phyloP scores from a whole-genome alignment of 805 yeast species.

The Saccharomycodes ludwigii region DNA sequence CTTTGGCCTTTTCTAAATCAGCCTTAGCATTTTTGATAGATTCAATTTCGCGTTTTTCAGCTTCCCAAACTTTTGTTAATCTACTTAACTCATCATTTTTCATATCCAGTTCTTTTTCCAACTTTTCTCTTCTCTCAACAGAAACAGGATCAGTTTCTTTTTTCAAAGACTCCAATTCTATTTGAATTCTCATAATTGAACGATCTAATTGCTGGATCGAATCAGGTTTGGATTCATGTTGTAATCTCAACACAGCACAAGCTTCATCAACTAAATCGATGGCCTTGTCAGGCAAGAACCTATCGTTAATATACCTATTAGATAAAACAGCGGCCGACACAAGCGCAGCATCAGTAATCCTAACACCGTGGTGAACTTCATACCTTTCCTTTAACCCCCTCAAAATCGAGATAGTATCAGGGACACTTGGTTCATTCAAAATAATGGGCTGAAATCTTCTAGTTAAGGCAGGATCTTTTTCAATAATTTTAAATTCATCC shows the following conservation, averaged over 20 bases:
- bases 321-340: constrained; percentile 89
- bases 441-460: constrained; percentile 85
- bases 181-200: constrained; percentile 82
- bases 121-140: constrained; percentile 58
- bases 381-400: constrained; percentile 90
- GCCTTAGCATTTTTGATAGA: constrained; percentile 68
- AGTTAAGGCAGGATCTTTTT: constrained; percentile 91
- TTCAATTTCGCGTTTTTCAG: constrained; percentile 67
- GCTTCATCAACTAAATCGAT: constrained; percentile 96
- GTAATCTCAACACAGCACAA: constrained; percentile 85
- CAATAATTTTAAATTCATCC: constrained; percentile 90
- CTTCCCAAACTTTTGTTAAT: constrained; percentile 77
- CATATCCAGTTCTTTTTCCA: constrained; percentile 52
- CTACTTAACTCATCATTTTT: constrained; percentile 57
- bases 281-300: constrained; percentile 92
- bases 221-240: constrained; percentile 96
- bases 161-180: constrained; percentile 85
- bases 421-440: constrained; percentile 79
- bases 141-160: constrained; percentile 87
- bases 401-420: constrained; percentile 81
- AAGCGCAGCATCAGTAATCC: constrained; percentile 82
- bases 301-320: constrained; percentile 80
- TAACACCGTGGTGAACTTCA: constrained; percentile 96
- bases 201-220: constrained; percentile 83
- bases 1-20: constrained; percentile 71